A percentile compares a stretch with the other conserved stretches of the same genome.
Conservation (phyloP, 2,329 filamentous ascomycete species). For the Cercospora citrullina region DNA sequence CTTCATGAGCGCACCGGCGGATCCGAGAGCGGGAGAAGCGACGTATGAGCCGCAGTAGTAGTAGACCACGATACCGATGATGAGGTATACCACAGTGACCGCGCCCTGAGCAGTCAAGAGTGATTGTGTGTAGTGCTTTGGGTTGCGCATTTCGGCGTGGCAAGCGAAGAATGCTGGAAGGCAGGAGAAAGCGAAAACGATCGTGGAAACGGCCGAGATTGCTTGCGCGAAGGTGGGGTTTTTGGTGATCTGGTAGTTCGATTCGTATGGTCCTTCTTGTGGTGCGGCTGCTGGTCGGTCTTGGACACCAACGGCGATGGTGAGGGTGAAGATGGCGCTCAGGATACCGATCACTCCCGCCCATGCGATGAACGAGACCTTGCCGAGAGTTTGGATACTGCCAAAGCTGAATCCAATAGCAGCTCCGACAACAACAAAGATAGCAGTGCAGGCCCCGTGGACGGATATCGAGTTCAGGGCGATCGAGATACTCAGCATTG, state of each 20-base stretch:
- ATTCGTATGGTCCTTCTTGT: conserved; percentile 29
- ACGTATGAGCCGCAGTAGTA: conserved; percentile 51
- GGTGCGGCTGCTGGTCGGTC: conserved; percentile 40
- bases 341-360: conserved; percentile 33
- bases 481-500: conserved; percentile 31
- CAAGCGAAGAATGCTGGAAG: conserved; percentile 44
- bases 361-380: conserved; percentile 40
- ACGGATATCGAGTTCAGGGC: conserved; percentile 31
- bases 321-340: conserved; percentile 35
- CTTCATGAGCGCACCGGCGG: conserved; percentile 47
- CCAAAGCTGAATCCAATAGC: conserved; percentile 42
- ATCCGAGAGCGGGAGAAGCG: conserved; percentile 51
- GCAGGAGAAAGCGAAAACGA: conserved; percentile 44
- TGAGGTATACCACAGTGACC: conserved; percentile 38
- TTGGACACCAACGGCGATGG: conserved; percentile 38
- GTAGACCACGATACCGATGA: conserved; percentile 48
- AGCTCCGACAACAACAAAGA: conserved; percentile 44
- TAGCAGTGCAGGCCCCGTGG: conserved; percentile 41
- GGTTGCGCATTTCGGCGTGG: conserved; percentile 43
- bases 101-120: conserved; percentile 35
- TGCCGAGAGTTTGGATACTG: conserved; percentile 41
- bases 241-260: conserved; percentile 36
- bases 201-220: conserved; percentile 60
- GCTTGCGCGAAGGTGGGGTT: conserved; percentile 49
- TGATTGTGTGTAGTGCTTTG: conserved; percentile 37